Conservation (phyloP, 202 grass and related monocot species). For the Panicum hallii region DNA sequence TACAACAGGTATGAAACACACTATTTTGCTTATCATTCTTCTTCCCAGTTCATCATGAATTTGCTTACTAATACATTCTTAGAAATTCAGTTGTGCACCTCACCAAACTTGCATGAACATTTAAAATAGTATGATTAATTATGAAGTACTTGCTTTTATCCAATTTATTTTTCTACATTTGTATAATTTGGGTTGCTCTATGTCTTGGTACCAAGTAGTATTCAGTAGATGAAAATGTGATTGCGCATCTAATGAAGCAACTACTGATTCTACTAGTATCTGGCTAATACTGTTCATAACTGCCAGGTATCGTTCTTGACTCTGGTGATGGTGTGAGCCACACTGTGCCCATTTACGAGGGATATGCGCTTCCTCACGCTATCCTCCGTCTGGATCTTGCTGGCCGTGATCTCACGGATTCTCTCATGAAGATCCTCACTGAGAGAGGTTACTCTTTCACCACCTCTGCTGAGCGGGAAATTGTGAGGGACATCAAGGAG, state of each 20-base stretch:
- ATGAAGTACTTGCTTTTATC: background rate
- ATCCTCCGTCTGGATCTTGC: slow-evolving; percentile 53
- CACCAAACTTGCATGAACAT: background rate
- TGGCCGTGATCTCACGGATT: slow-evolving; percentile 52
- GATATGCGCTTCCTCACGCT: slow-evolving; percentile 48
- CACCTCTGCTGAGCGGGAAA: slow-evolving; percentile 55
- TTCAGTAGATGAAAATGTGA: background rate
- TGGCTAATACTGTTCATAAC: slow-evolving; percentile 1
- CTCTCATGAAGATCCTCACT: slow-evolving; percentile 63
- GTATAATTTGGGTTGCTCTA: background rate
- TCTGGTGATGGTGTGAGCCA: slow-evolving; percentile 62
- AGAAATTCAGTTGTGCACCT: background rate
- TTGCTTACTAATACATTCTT: background rate
- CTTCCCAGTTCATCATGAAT: background rate
- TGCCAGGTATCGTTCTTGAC: slow-evolving; percentile 54
- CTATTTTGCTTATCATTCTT: background rate
- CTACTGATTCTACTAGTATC: background rate
- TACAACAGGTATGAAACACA: slow-evolving; percentile 42
- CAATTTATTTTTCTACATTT: background rate
- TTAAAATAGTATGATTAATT: background rate
- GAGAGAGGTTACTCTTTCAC: slow-evolving; percentile 63
- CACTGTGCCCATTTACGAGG: slow-evolving; percentile 52
- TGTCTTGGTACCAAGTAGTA: background rate
- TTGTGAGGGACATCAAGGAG: slow-evolving; percentile 60
- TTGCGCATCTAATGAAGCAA: background rate